Conservation (phyloP, 768 basidiomycete species). For the Agrocybe pediades region DNA sequence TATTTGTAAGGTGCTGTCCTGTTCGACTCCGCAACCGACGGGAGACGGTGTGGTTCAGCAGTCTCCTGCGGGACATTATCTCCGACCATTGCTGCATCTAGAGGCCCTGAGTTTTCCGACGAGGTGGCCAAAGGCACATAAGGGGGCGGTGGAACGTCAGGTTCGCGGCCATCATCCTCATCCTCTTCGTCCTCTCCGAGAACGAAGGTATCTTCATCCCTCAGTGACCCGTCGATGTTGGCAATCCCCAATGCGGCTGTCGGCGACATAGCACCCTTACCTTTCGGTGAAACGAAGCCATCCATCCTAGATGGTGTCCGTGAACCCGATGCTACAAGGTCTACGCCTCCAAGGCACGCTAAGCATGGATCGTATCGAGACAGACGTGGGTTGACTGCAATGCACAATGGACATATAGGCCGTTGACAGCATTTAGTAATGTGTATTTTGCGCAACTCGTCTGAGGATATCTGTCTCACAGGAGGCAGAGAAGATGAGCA, state of each 20-base stretch:
- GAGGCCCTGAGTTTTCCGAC: background rate
- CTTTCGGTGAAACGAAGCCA: background rate
- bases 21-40: background rate
- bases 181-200: conserved; percentile 67
- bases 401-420: conserved; percentile 65
- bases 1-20: conserved; percentile 38
- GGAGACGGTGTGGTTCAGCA: background rate
- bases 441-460: conserved; percentile 31
- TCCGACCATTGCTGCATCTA: background rate
- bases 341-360: conserved; percentile 62
- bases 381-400: conserved; percentile 61
- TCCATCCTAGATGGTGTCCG: background rate
- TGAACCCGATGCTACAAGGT: conserved; percentile 28
- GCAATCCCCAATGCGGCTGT: background rate
- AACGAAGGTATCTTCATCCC: conserved; percentile 65
- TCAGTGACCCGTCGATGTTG: conserved; percentile 47
- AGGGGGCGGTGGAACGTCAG: conserved; percentile 12
- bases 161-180: conserved; percentile 30
- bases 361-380: conserved; percentile 73
- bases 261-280: conserved; percentile 1
- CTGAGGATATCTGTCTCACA: conserved; percentile 15
- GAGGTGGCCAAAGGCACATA: background rate
- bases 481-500: conserved; percentile 63
- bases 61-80: background rate
- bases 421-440: conserved; percentile 64